Percentiles rank a stretch among this genome's conserved stretches.
These are phyloP conservation scores for Phytophthora boehmeriae DNA, from an alignment of 352 stramenopile genomes.

Conservation along the genomic window DNA sequence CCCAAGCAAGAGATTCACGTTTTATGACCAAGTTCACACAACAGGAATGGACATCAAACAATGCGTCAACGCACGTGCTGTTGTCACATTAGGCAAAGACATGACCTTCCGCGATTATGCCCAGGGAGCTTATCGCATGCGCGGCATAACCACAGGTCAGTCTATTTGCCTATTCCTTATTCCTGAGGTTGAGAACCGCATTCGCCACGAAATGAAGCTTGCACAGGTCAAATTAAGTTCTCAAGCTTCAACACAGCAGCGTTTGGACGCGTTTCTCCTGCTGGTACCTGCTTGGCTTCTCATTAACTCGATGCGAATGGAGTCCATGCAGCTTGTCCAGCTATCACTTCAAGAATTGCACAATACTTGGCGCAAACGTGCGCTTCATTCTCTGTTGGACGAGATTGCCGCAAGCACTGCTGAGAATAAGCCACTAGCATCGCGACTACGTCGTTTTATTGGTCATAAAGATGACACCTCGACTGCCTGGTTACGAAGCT, in stretches of 20 bases:
- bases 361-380: conserved; percentile 97
- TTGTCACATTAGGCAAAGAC: conserved; percentile 94
- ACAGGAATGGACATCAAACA: conserved; percentile 95
- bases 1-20: conserved; percentile 90
- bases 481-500: conserved; percentile 67
- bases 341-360: conserved; percentile 97
- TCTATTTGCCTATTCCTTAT: conserved; percentile 94
- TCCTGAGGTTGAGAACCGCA: conserved; percentile 91
- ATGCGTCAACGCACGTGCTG: conserved; percentile 84
- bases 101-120: conserved; percentile 97
- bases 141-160: conserved; percentile 89
- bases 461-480: conserved; percentile 32
- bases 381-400: conserved; percentile 90
- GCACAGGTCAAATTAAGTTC: conserved; percentile 32
- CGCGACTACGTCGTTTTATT: conserved; percentile 74
- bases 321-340: conserved; percentile 99
- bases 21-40: conserved; percentile 95
- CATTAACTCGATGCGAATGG: conserved; percentile 99
- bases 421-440: conserved; percentile 39
- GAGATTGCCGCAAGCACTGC: conserved; percentile 49
- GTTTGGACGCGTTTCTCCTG: conserved; percentile 69
- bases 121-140: conserved; percentile 93
- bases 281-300: conserved; percentile 95
- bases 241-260: conserved; percentile 33
- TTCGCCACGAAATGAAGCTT: conserved; percentile 76